Percentiles rank a stretch among this genome's conserved stretches.
Conservation (phyloP, 345 rosid genomes). For the Euphorbia peplus region DNA sequence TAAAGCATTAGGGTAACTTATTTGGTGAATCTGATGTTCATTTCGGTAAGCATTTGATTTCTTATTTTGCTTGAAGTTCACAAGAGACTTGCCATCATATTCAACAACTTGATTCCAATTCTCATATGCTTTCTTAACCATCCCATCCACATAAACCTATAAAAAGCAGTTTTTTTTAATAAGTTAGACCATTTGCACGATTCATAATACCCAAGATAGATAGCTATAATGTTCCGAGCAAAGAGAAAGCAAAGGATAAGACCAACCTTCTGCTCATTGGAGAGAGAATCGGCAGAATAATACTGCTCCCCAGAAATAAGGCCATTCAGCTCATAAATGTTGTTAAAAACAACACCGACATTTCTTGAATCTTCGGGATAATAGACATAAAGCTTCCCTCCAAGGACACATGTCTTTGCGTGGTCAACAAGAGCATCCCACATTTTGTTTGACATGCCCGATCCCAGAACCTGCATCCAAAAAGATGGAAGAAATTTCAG, state of each 20-base stretch:
- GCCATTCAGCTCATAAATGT: conserved; percentile 79
- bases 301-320: conserved; percentile 87
- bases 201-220: not conserved
- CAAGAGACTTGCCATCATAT: conserved; percentile 82
- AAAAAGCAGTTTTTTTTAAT: conserved; percentile 18
- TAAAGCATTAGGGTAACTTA: conserved; percentile 42
- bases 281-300: conserved; percentile 69
- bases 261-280: conserved; percentile 85
- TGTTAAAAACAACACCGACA: conserved; percentile 79
- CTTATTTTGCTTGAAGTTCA: conserved; percentile 64
- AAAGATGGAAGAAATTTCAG: conserved; percentile 24
- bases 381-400: conserved; percentile 79
- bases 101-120: conserved; percentile 83
- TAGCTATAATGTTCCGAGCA: not conserved
- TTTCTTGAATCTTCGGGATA: conserved; percentile 79
- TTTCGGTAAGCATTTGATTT: conserved; percentile 41
- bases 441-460: conserved; percentile 99
- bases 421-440: conserved; percentile 97
- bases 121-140: conserved; percentile 94
- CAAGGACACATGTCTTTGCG: conserved; percentile 88
- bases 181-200: not conserved
- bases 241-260: not conserved
- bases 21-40: conserved; percentile 45
- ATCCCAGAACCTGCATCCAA: conserved; percentile 76
- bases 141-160: conserved; percentile 78